A percentile compares a stretch with the other conserved stretches of the same genome.
Evolutionary conservation across 768 basidiomycete species (phyloP).

Genomic region (Vararia minispora): DNA sequence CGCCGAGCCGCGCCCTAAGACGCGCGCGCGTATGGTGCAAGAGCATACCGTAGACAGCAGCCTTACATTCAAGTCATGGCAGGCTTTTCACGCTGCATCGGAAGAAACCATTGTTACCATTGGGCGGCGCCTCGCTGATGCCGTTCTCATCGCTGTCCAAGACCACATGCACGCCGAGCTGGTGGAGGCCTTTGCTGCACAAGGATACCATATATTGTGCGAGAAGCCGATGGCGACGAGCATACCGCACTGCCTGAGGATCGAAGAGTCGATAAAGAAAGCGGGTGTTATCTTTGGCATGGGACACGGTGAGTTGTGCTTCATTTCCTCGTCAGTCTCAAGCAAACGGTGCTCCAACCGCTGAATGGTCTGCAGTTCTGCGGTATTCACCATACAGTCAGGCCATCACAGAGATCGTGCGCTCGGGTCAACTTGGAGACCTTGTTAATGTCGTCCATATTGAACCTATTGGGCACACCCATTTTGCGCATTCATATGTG

Average conservation of each 20-base stretch:
- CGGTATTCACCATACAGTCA: constrained; percentile 79
- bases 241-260: constrained; percentile 60
- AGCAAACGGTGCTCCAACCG: background rate
- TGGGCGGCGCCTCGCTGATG: constrained; percentile 70
- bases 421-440: constrained; percentile 59
- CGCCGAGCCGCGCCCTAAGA: constrained; percentile 69
- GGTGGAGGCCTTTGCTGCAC: constrained; percentile 59
- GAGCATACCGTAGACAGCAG: constrained; percentile 51
- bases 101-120: constrained; percentile 49
- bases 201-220: constrained; percentile 83
- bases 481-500: constrained; percentile 87
- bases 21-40: constrained; percentile 45
- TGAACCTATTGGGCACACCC: constrained; percentile 79
- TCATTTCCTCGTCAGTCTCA: background rate
- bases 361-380: constrained; percentile 39
- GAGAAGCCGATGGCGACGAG: constrained; percentile 89
- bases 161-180: constrained; percentile 73
- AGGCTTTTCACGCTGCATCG: constrained; percentile 59
- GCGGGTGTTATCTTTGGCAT: constrained; percentile 72
- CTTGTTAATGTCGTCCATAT: constrained; percentile 77
- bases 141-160: constrained; percentile 71
- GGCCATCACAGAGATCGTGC: constrained; percentile 59
- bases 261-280: constrained; percentile 60
- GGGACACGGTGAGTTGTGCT: constrained; percentile 56
- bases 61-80: constrained; percentile 61